Evolutionary conservation across 2,329 filamentous ascomycete species (phyloP), one percentile per base, ranked within the genome.

Genomic region (Byssochlamys sp.): DNA sequence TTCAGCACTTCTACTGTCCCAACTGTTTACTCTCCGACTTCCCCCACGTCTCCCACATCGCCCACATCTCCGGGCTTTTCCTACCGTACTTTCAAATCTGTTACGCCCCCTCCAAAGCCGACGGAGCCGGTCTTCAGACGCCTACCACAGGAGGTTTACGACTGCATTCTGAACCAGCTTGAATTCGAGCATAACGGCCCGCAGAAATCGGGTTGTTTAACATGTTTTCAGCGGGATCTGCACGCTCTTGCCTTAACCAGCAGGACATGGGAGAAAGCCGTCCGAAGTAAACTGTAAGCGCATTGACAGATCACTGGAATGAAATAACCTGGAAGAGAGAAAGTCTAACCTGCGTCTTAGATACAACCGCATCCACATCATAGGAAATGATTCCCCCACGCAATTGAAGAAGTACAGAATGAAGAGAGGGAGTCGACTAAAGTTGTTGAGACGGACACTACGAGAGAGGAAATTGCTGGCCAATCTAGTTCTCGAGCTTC

Each of bases 191-290:
- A 84, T 62, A 66, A 71, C 12, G 68, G 66, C 5, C 64, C 71
- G 11, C 63, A 67, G 31, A 70, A 74, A 39, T 64, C 70, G 25
- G 73, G 78, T 33, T 83, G 82, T 65, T 71, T 77, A 51, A 77
- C 78, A 55, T 83, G 81, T 63, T 81, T 80, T 60, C 73, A 82
- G 61, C 74, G 75, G 57, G 82, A 85, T 65, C 66, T 85, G 24
- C 74, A 77, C 61, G 76, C 76, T 53, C 70, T 84, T 29, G 77
- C 79, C 53, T 67, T 83, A 60, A 81, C 80, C 19, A 82, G 78
- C 61, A 80, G 79, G 55, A 69, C 75, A n/a, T 85, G 81, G 82
- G 77, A 82, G 62, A 77, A 75, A 60, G 75, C 76, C 12, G 80
- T 80, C 10, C 75, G 77, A 62, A 70, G 71, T 55, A 73, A 73